Evolutionary conservation across 2,329 filamentous ascomycete species (phyloP), one percentile per base, ranked within the genome.

Genomic region (Penicillium sp.): DNA sequence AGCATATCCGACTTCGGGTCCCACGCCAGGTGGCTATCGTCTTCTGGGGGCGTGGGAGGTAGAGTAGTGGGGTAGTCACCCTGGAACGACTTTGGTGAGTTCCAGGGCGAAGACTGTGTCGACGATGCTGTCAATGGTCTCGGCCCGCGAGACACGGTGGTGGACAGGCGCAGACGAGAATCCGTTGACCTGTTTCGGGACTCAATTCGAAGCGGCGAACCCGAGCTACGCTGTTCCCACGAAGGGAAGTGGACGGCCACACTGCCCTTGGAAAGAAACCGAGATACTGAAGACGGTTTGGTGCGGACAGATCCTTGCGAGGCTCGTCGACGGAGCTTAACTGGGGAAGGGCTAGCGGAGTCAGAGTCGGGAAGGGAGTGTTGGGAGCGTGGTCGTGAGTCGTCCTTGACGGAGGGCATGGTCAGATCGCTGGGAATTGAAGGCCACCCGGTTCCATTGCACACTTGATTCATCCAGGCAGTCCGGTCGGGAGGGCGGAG

Each of bases 191-290:
- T 63, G 24, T 59, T 65, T 13, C 68, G 66, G 21, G 69, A 68
- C 19, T 71, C 68, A 27, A 63, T 3, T 39, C 64, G 65, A 24
- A 56, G 49, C n/a, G 67, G 56, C 27, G 64, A 60, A 48, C 65
- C 68, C 3, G 68, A 60, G 22, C 80, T 78, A 49, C 84, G 73
- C 19, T 76, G 71, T 54, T 84, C 77, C 64, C 84, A 84, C 2
- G 81, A 81, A 5, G 82, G 82, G 16, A 85, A 75, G 52, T 82
- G 79, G 41, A 85, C 70, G 33, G 71, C 66, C 5, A 65, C 66
- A 57, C 63, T 75, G 49, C 68, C 69, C 53, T 70, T 74, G 39
- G 73, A 70, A 1, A 75, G 59, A 35, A 74, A 72, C 9, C 72
- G 72, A 44, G 73, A 73, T 31, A 73, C 68, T 10, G 69, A 57